Evolutionary conservation across 768 basidiomycete genomes (phyloP).

Genomic region (Lactifluus hygrophoroides): DNA sequence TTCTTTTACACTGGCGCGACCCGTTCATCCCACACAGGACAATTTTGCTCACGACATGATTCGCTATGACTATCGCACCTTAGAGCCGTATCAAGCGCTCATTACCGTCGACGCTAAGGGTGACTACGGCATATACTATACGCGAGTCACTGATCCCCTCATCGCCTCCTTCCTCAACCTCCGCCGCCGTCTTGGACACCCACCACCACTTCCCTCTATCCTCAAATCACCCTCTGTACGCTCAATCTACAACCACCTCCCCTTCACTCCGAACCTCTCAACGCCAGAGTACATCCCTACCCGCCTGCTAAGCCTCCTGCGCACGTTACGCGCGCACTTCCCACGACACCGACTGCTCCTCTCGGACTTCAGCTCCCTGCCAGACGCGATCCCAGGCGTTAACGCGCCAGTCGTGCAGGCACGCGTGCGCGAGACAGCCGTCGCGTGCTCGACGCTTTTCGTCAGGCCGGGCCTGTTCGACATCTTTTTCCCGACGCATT

Average conservation of each 20-base stretch:
- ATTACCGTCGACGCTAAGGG: constrained; percentile 72
- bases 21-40: constrained; percentile 42
- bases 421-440: constrained; percentile 71
- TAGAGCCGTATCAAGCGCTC: constrained; percentile 76
- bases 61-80: constrained; percentile 74
- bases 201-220: constrained; percentile 46
- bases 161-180: constrained; percentile 69
- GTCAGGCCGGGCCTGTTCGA: constrained; percentile 97
- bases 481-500: constrained; percentile 96
- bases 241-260: constrained; percentile 56
- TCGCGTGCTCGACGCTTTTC: constrained; percentile 83
- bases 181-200: constrained; percentile 49
- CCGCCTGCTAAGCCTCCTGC: constrained; percentile 75
- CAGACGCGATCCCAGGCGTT: constrained; percentile 69
- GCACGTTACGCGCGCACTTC: constrained; percentile 72
- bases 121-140: constrained; percentile 79
- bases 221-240: constrained; percentile 54
- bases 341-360: constrained; percentile 91
- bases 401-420: constrained; percentile 95
- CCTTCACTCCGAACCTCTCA: constrained; percentile 87
- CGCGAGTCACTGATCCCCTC: constrained; percentile 77
- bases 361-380: constrained; percentile 84
- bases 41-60: constrained; percentile 96
- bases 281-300: constrained; percentile 89
- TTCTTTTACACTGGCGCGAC: not conserved